Evolutionary conservation across 441 rosid species (phyloP).

Genomic region (Brassica balearica): DNA sequence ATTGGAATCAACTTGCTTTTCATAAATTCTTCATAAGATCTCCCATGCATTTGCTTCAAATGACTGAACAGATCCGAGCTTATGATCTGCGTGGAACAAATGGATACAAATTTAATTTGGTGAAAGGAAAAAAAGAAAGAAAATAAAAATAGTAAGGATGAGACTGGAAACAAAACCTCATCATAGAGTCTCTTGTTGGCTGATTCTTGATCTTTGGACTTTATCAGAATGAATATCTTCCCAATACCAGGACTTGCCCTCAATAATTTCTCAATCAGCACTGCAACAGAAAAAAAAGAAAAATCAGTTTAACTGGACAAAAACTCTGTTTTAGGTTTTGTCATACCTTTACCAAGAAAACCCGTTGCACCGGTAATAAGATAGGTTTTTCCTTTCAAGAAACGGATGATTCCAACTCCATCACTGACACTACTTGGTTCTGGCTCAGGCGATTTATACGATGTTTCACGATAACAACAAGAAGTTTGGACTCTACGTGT

Average conservation of each 20-base stretch:
- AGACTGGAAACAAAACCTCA: slow-evolving; percentile 38
- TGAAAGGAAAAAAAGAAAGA: neutral
- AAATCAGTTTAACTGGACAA: slow-evolving; percentile 12
- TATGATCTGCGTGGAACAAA: slow-evolving; percentile 37
- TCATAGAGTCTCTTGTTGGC: slow-evolving; percentile 44
- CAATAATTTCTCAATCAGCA: slow-evolving; percentile 49
- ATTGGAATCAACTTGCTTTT: slow-evolving; percentile 46
- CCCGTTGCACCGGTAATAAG: slow-evolving; percentile 47
- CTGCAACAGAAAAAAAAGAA: slow-evolving; percentile 1
- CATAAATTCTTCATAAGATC: slow-evolving; percentile 36
- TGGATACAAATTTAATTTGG: neutral
- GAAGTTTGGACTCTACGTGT: neutral
- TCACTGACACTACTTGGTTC: neutral
- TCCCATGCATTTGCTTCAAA: slow-evolving; percentile 34
- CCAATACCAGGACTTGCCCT: slow-evolving; percentile 47
- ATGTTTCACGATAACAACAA: neutral
- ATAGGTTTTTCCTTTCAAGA: slow-evolving; percentile 39
- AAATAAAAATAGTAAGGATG: neutral
- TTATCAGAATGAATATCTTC: slow-evolving; percentile 46
- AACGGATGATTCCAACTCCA: slow-evolving; percentile 27
- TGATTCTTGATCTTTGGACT: slow-evolving; percentile 48
- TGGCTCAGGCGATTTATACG: neutral
- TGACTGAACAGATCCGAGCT: slow-evolving; percentile 38
- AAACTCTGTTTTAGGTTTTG: slow-evolving; percentile 1
- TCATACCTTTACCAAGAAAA: slow-evolving; percentile 41